Conservation (phyloP, 179 eudicot genomes). For the Sideroxylon spinosum region DNA sequence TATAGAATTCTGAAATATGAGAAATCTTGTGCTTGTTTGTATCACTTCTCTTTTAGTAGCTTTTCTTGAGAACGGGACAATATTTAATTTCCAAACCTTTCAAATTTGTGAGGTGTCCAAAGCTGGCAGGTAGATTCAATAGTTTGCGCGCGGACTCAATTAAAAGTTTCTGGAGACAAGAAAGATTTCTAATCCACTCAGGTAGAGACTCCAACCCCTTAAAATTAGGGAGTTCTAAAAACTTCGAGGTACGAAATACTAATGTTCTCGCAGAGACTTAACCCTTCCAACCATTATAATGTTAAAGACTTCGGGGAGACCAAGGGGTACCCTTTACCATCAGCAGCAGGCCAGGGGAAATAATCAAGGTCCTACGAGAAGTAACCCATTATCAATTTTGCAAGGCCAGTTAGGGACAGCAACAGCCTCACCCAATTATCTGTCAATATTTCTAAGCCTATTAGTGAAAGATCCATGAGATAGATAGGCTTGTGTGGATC, state of each 20-base stretch:
- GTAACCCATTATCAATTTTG: background rate
- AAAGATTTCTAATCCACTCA: too few relatives aligned
- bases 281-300: too few relatives aligned
- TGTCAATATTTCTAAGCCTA: background rate
- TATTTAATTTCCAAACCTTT: background rate
- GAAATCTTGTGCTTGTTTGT: background rate
- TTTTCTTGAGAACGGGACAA: background rate
- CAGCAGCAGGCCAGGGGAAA: background rate
- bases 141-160: too few relatives aligned
- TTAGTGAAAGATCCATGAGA: background rate
- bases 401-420: background rate
- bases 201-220: too few relatives aligned
- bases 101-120: background rate
- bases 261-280: too few relatives aligned
- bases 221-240: too few relatives aligned
- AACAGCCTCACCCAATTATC: background rate
- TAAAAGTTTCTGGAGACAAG: too few relatives aligned
- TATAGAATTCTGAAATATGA: background rate
- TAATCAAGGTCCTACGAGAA: background rate
- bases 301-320: too few relatives aligned
- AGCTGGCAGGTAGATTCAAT: background rate
- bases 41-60: background rate
- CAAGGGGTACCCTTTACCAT: too few relatives aligned
- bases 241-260: too few relatives aligned
- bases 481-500: background rate